A percentile compares a stretch with the other conserved stretches of the same genome.
phyloP scores from a whole-genome alignment of 768 basidiomycete genomes.

The Glaciozyma antarctica region DNA sequence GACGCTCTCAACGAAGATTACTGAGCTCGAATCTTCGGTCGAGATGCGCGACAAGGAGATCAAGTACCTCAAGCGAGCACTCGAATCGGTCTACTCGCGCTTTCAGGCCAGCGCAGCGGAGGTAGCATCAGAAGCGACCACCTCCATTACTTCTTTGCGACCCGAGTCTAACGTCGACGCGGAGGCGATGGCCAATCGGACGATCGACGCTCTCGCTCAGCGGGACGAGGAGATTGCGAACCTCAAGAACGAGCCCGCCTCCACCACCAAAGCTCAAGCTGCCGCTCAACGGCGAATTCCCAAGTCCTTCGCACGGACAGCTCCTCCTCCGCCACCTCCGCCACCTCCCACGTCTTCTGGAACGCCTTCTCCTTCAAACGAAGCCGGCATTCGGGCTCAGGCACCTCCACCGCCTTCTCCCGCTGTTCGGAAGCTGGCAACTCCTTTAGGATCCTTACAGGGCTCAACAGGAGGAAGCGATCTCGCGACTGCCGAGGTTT shows the following conservation, averaged over 20 bases:
- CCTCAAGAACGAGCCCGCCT: constrained; percentile 40
- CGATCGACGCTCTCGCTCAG: constrained; percentile 58
- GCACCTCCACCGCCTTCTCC: constrained; percentile 38
- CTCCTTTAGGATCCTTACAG: too few species aligned
- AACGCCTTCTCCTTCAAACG: constrained; percentile 36
- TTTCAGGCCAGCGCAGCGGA: constrained; percentile 48
- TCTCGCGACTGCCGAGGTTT: too few species aligned
- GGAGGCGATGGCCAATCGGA: constrained; percentile 57
- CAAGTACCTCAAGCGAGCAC: constrained; percentile 65
- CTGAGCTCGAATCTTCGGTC: constrained; percentile 48
- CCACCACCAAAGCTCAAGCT: constrained; percentile 35
- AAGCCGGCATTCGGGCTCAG: constrained; percentile 32
- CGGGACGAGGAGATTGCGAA: constrained; percentile 58
- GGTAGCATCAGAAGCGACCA: neutral
- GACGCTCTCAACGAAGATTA: constrained; percentile 20
- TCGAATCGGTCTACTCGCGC: constrained; percentile 77
- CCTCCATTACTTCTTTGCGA: constrained; percentile 37
- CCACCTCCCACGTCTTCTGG: constrained; percentile 26
- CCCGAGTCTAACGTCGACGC: constrained; percentile 24
- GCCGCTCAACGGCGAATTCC: constrained; percentile 45
- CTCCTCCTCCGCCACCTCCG: constrained; percentile 37
- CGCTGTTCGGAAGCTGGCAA: constrained; percentile 22
- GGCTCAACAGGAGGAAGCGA: too few species aligned
- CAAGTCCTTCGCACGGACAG: constrained; percentile 46
- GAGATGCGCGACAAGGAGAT: constrained; percentile 62